Conservation (phyloP, 805 yeast genomes). For the Kluyveromyces wickerhamii region DNA sequence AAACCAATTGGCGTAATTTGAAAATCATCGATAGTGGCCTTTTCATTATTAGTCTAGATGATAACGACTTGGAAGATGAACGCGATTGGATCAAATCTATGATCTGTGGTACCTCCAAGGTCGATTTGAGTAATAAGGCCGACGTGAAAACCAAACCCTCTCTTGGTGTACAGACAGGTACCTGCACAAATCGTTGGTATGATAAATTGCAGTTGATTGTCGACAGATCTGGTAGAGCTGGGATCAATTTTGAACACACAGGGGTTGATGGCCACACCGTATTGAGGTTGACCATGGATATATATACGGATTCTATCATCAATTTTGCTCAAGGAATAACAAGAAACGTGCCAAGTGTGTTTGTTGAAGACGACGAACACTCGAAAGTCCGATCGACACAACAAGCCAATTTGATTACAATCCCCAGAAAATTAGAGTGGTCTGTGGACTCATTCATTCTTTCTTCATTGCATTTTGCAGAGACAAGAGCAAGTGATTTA, state of each 20-base stretch:
- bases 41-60: constrained; percentile 78
- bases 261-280: constrained; percentile 97
- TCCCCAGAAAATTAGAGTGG: constrained; percentile 89
- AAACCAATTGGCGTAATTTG: constrained; percentile 59
- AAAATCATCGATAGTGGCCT: constrained; percentile 73
- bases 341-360: constrained; percentile 37
- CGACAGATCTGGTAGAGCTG: constrained; percentile 85
- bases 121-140: constrained; percentile 41
- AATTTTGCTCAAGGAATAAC: constrained; percentile 81
- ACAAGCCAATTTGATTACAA: constrained; percentile 43
- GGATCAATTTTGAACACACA: constrained; percentile 88
- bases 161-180: constrained; percentile 79
- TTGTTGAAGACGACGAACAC: constrained; percentile 12
- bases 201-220: constrained; percentile 84
- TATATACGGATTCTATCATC: constrained; percentile 83
- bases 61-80: constrained; percentile 52
- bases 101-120: constrained; percentile 75
- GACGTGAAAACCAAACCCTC: constrained; percentile 11
- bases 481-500: constrained; percentile 78
- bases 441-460: constrained; percentile 69
- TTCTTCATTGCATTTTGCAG: constrained; percentile 79
- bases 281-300: constrained; percentile 76
- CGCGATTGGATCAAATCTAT: constrained; percentile 70
- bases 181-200: constrained; percentile 93
- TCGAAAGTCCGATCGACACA: background rate